phyloP scores from a whole-genome alignment of 1,284 basidiomycete species.

The Cryptococcus depauperatus region DNA sequence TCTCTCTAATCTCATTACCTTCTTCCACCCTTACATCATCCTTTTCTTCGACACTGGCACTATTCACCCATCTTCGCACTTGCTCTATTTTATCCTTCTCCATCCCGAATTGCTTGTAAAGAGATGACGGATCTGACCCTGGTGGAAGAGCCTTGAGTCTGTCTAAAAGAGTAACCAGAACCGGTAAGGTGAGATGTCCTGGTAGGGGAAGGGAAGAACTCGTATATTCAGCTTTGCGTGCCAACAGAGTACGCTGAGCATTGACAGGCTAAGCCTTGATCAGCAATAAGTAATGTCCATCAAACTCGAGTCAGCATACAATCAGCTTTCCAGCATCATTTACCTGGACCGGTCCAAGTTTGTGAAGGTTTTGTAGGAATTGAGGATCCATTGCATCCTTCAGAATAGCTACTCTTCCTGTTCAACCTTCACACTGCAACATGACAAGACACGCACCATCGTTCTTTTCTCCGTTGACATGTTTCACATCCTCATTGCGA shows the following conservation, averaged over 20 bases:
- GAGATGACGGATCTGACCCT: slow-evolving; percentile 44
- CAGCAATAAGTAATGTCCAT: background rate
- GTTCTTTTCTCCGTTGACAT: slow-evolving; percentile 43
- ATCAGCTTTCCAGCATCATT: slow-evolving; percentile 53
- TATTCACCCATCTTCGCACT: slow-evolving; percentile 59
- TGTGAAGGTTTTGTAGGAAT: slow-evolving; percentile 61
- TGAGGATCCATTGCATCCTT: slow-evolving; percentile 66
- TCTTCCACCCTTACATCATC: slow-evolving; percentile 51
- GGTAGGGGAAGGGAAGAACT: slow-evolving; percentile 38
- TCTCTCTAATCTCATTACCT: slow-evolving; percentile 56
- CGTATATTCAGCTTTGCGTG: slow-evolving; percentile 46
- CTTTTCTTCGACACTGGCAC: slow-evolving; percentile 56
- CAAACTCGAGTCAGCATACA: slow-evolving; percentile 47
- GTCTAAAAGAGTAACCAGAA: slow-evolving; percentile 58
- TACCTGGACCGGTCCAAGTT: slow-evolving; percentile 63
- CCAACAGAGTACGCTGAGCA: slow-evolving; percentile 37
- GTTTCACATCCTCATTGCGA: slow-evolving; percentile 19
- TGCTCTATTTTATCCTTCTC: slow-evolving; percentile 53
- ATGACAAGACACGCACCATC: slow-evolving; percentile 34
- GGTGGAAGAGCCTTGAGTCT: slow-evolving; percentile 54
- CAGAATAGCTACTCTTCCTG: slow-evolving; percentile 52
- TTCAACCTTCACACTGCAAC: background rate
- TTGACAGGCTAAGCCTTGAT: slow-evolving; percentile 22
- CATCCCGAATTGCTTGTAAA: slow-evolving; percentile 52
- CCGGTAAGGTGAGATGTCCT: slow-evolving; percentile 54